Evolutionary conservation across 2,329 filamentous ascomycete species (phyloP).

Genomic region (Fusarium camptoceras): DNA sequence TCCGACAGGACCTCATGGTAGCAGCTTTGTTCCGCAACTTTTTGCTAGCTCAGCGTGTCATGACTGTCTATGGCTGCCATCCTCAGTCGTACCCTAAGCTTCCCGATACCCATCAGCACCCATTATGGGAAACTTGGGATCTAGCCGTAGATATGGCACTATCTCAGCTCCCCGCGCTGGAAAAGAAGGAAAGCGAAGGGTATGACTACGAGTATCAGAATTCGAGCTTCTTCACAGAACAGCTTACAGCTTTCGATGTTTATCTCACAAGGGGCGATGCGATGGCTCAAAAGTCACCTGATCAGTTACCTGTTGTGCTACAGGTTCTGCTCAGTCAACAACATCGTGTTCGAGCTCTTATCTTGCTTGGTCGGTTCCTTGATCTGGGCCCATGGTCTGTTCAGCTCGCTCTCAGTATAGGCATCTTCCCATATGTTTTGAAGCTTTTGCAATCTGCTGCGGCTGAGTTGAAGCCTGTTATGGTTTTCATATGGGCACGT

Average conservation of each 20-base stretch:
- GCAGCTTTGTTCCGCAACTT: constrained; percentile 97
- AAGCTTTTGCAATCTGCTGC: constrained; percentile 96
- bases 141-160: constrained; percentile 95
- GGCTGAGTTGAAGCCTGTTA: constrained; percentile 93
- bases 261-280: constrained; percentile 86
- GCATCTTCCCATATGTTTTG: constrained; percentile 98
- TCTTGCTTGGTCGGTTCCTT: constrained; percentile 91
- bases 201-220: constrained; percentile 92
- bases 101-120: constrained; percentile 95
- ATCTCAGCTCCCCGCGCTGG: constrained; percentile 86
- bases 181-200: constrained; percentile 78
- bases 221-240: constrained; percentile 96
- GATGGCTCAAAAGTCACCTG: constrained; percentile 86
- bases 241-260: constrained; percentile 96
- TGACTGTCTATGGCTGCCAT: constrained; percentile 96
- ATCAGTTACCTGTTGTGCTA: constrained; percentile 94
- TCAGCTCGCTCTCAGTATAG: constrained; percentile 96
- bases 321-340: constrained; percentile 97
- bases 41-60: constrained; percentile 91
- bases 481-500: constrained; percentile 99
- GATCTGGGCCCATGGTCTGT: constrained; percentile 98
- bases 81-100: constrained; percentile 91
- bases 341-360: constrained; percentile 89
- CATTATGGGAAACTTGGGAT: constrained; percentile 98
- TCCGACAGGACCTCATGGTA: constrained; percentile 98